Evolutionary conservation across 129 eudicot species (phyloP), one percentile per base, ranked within the genome.

Genomic region (Centrapalus pauciflorus): DNA sequence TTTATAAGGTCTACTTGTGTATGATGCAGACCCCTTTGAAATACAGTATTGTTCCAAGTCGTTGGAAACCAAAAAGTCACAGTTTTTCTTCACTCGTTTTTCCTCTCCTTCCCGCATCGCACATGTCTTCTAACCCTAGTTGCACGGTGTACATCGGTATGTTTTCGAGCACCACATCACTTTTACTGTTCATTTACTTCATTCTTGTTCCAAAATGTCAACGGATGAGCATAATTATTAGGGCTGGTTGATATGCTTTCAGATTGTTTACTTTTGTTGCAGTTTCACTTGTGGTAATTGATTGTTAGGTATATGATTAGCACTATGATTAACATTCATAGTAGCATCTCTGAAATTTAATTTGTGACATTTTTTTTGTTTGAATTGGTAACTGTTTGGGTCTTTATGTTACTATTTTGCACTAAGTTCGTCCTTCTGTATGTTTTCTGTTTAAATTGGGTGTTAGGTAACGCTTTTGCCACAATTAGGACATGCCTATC

Each of bases 101-200:
- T 34, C 49, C 66, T 30, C 63, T 26, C 24, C 63, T 67, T 52
- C 61, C 20, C 6, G 45, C 61, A 8, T 3, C 66, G 32, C 55
- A 26, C 19, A 70, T 69, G 74, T 43, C 70, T 43, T 62, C 77
- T 19, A 72, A 72, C 77, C 77, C 77, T 72, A 72, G 29, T 51
- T 49, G 27, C 77, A 61, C 70, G 1, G 77, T 72, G 17, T 72
- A 72, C 77, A 25, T 72, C 13, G 77, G 77, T 72, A 61, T 24
- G 14, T 34, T 30, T 28, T 45, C 50, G 0, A 71, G 7, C 19
- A 4, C 49, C 30, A 26, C 48, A 13, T 51, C 14, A 7, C 29
- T 46, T 48, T 48, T 33, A 66, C 60, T 26, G 16, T 24, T 35
- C n/a, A 3, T 3, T 67, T 32, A 34, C n/a, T 21, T 3, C 17